These are phyloP conservation scores for Cicer cuneatum DNA, from an alignment of 306 rosid genomes.

Conservation along the genomic window DNA sequence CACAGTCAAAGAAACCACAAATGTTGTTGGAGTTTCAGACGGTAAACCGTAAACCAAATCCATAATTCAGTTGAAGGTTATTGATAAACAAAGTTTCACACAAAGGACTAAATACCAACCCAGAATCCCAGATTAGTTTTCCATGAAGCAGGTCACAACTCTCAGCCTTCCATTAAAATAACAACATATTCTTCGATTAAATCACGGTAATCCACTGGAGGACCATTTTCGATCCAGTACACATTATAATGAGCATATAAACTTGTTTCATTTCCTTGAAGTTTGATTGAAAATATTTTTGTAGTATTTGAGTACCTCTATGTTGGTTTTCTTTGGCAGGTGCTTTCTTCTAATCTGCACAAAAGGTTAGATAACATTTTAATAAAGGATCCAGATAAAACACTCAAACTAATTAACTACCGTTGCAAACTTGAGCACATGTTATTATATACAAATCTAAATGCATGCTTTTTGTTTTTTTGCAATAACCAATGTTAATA, in stretches of 20 bases:
- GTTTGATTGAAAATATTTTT: not conserved
- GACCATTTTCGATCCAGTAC: not conserved
- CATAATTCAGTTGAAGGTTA: not conserved
- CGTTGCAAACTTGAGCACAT: not conserved
- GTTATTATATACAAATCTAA: no score
- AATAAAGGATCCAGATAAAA: not conserved
- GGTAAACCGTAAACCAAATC: not conserved
- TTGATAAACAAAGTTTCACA: not conserved
- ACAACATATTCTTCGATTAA: no score
- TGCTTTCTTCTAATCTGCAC: slow-evolving; percentile 11
- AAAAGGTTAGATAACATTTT: not conserved
- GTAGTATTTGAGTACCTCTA: not conserved
- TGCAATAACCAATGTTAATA: no score
- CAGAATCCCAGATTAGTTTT: not conserved
- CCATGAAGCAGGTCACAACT: not conserved
- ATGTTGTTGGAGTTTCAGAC: not conserved
- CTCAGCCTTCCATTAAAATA: not conserved
- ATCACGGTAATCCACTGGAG: not conserved
- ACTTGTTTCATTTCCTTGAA: slow-evolving; percentile 3
- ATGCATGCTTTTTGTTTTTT: no score
- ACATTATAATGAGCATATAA: not conserved
- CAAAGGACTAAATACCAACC: not conserved
- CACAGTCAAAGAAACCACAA: not conserved
- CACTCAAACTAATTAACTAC: not conserved
- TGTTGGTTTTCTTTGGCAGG: not conserved